Evolutionary conservation across 345 rosid species (phyloP), one percentile per base, ranked within the genome.

Genomic region (Populus pruinosa): DNA sequence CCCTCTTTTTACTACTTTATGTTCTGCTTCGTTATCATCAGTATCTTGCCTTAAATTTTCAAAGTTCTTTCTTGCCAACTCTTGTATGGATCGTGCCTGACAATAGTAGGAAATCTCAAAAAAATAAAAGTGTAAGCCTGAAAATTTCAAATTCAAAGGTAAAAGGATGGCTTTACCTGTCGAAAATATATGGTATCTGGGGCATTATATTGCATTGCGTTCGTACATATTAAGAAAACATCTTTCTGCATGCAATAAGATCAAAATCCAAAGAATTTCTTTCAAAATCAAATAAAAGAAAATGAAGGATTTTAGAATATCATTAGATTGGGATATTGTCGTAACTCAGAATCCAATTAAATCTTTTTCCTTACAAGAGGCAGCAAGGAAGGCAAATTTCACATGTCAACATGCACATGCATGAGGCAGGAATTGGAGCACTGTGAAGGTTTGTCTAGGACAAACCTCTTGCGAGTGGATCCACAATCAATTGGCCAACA

Each of bases 161-260:
- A n/a, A 71, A 33, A 41, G 11, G 44, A 38, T 47, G 38, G 43
- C 47, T 35, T 6, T 78, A 82, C 85, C 82, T 82, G 82, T 71
- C 78, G 63, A 78, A 67, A 74, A 44, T 78, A 82, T 74, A 82
- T 75, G 67, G 85, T 82, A 59, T 82, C 85, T 2, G 85, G 75
- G 41, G 82, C 81, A 78, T 82, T 82, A 49, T 82, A 82, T 53
- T 82, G 76, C 84, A 82, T 82, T 69, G 84, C 84, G 36, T 82
- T 82, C 2, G 79, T 69, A 53, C 81, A 74, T 29, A 82, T 78
- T 36, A 78, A 74, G 77, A 74, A 78, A 41, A 82, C 66, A 74
- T 82, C 84, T 59, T 69, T 78, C 84, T 82, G 84, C 81, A 82
- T 55, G 56, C 49, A 56, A 59, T 4, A 47, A 72, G 70, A 53